Evolutionary conservation across 306 rosid genomes (phyloP).

Genomic region (Trichosanthes cucumerina): DNA sequence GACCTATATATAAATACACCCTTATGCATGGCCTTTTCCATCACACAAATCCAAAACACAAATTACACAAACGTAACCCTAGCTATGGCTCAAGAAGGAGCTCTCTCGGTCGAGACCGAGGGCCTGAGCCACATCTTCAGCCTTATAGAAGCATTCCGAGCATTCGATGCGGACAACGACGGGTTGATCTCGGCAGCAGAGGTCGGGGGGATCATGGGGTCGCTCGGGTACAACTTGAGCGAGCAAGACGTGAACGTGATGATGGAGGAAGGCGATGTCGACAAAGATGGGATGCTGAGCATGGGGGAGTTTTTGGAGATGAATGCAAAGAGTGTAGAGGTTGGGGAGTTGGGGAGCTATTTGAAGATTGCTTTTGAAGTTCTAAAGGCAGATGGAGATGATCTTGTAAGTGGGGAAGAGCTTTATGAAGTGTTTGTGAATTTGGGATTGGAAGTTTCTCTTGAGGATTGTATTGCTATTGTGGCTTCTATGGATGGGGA

Average conservation of each 20-base stretch:
- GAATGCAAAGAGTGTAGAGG: constrained; percentile 44
- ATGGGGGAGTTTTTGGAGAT: constrained; percentile 34
- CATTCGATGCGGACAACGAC: constrained; percentile 59
- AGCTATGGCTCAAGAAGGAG: constrained; percentile 37
- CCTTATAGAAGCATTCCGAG: constrained; percentile 48
- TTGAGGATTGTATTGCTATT: constrained; percentile 40
- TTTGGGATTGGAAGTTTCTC: constrained; percentile 25
- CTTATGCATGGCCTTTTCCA: background rate
- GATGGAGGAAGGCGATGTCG: constrained; percentile 54
- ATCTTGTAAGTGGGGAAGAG: constrained; percentile 42
- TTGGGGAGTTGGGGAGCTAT: constrained; percentile 24
- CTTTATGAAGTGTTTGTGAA: constrained; percentile 30
- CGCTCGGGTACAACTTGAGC: constrained; percentile 48
- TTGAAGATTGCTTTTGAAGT: constrained; percentile 35
- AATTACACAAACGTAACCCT: background rate
- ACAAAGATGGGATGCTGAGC: constrained; percentile 53
- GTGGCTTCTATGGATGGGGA: constrained; percentile 53
- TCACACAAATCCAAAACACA: background rate
- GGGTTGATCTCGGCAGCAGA: constrained; percentile 42
- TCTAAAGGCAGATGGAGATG: constrained; percentile 36
- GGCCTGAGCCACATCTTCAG: constrained; percentile 34
- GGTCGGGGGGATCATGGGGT: constrained; percentile 53
- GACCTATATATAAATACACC: background rate
- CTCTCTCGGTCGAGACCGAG: constrained; percentile 44
- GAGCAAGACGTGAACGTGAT: constrained; percentile 45